phyloP scores from a whole-genome alignment of 257 asterid genomes.

The Fraxinus anomala region DNA sequence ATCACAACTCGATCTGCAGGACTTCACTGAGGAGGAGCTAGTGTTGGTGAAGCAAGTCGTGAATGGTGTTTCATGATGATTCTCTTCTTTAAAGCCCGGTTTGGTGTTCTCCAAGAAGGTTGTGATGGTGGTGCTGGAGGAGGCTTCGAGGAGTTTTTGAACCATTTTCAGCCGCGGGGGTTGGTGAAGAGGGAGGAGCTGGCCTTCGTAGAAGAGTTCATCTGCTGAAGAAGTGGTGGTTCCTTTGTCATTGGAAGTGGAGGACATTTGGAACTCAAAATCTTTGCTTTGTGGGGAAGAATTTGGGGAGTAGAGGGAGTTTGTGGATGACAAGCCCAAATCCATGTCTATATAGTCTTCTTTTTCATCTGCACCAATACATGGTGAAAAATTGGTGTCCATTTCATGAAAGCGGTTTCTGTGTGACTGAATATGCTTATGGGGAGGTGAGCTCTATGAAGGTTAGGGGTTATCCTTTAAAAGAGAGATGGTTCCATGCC shows the following conservation, averaged over 20 bases:
- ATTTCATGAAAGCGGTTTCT: slow-evolving; percentile 30
- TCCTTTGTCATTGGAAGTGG: slow-evolving; percentile 32
- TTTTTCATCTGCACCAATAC: slow-evolving; percentile 27
- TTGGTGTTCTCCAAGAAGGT: slow-evolving; percentile 25
- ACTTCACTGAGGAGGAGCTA: slow-evolving; percentile 64
- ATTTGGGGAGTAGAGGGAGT: slow-evolving; percentile 5
- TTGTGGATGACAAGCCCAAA: slow-evolving; percentile 28
- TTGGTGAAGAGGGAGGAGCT: slow-evolving; percentile 86
- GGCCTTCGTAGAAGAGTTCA: slow-evolving; percentile 86
- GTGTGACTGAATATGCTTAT: slow-evolving; percentile 35
- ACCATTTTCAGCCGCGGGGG: slow-evolving; percentile 69
- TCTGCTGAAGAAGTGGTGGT: slow-evolving; percentile 66
- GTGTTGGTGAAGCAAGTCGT: not conserved
- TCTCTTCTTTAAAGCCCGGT: slow-evolving; percentile 15
- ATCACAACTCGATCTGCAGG: slow-evolving; percentile 76
- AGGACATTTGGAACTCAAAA: slow-evolving; percentile 78
- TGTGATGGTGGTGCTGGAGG: slow-evolving; percentile 19
- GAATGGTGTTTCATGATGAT: slow-evolving; percentile 25
- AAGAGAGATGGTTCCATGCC: slow-evolving; percentile 63
- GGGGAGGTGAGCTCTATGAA: slow-evolving; percentile 41
- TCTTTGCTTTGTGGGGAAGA: slow-evolving; percentile 49
- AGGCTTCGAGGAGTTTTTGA: slow-evolving; percentile 36
- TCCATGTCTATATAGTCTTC: slow-evolving; percentile 57
- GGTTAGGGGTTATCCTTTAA: slow-evolving; percentile 47
- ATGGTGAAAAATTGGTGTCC: slow-evolving; percentile 27